phyloP scores from a whole-genome alignment of 805 yeast species.

The Candida ulmi region DNA sequence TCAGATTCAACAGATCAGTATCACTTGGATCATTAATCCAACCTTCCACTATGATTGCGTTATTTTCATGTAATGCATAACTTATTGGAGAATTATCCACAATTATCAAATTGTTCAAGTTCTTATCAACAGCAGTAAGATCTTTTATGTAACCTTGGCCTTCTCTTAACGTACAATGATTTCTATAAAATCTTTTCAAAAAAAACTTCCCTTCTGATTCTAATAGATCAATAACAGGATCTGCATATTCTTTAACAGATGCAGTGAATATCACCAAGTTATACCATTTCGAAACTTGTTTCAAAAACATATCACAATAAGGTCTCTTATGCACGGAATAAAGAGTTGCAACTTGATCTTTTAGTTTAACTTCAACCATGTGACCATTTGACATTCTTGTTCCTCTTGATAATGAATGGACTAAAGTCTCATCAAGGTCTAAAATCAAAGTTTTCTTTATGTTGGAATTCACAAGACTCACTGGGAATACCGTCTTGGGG shows the following conservation, averaged over 20 bases:
- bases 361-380: conserved; percentile 76
- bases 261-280: conserved; percentile 92
- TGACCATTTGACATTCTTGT: conserved; percentile 41
- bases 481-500: conserved; percentile 38
- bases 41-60: conserved; percentile 92
- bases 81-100: conserved; percentile 93
- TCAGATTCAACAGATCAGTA: conserved; percentile 67
- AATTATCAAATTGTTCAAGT: conserved; percentile 64
- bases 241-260: conserved; percentile 90
- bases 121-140: conserved; percentile 41
- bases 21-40: conserved; percentile 98
- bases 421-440: conserved; percentile 91
- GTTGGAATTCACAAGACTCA: conserved; percentile 31
- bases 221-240: conserved; percentile 90
- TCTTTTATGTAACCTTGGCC: conserved; percentile 89
- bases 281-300: conserved; percentile 79
- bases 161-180: conserved; percentile 67
- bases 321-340: conserved; percentile 93
- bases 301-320: conserved; percentile 77
- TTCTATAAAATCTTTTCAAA: conserved; percentile 64
- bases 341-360: conserved; percentile 65
- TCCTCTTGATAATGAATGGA: conserved; percentile 79
- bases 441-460: conserved; percentile 68
- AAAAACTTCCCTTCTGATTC: conserved; percentile 59
- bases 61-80: conserved; percentile 75